Base-by-base conservation (phyloP, 306 rosid genomes). In the Sophora flavescens region DNA sequence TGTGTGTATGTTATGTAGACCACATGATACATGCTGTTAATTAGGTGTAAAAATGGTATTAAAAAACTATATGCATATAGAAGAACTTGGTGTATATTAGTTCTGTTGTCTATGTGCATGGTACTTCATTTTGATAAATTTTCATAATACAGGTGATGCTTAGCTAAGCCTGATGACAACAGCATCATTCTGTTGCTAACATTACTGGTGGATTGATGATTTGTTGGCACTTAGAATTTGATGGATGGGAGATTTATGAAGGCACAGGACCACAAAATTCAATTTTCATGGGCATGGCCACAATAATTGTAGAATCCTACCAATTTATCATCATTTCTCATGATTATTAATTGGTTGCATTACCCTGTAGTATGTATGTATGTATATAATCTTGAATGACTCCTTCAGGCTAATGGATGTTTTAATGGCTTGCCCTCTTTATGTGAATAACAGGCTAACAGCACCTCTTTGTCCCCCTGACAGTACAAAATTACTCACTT, bases 181-280 rank as follows among this genome's bases (percentile, higher is more conserved):
- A 57, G 61, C 62, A 36, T 65, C 71, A 32, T 59, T 71, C 15
- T 72, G 62, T 47, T 67, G 57, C 52, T 50, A 60, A 59, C 63
- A 30, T 59, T 52, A 28, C 68, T 15, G 44, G 36, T 41, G 8
- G 76, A 67, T 60, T 48, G 32, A 28, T 28, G 70, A 47, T 10
- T 17, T 69, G 50, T 57, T 45, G 65, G 76, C 82, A 12, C 56
- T 68, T 67, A 45, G 63, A 68, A 82, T 56, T 77, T n/a, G 33
- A 50, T 28, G 67, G 52, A 47, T 62, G 50, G 79, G 45, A 67
- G 69, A 70, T 72, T 67, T 52, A 54, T 50, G 79, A 32, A 22
- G 14, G 71, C 50, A 2, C 50, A 44, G 13, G n/a, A 11, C 50
- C 50, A 12, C 51, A 45, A 3, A 45, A 45, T 11, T 45, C 15